Conservation (phyloP, 352 stramenopile genomes). For the Globisporangium parvum region DNA sequence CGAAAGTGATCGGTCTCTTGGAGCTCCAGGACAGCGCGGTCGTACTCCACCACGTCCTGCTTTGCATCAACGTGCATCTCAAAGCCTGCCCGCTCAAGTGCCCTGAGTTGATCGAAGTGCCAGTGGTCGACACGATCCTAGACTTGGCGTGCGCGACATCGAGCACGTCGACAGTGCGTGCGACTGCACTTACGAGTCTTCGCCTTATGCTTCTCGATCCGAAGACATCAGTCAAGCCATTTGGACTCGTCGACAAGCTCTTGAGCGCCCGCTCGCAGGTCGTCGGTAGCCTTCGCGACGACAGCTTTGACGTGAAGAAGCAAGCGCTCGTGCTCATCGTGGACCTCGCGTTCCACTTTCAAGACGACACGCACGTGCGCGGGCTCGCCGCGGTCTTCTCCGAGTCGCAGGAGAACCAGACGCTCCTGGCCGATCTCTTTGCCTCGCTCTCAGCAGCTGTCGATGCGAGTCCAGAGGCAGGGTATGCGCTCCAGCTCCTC, state of each 20-base stretch:
- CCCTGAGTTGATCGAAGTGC: slow-evolving; percentile 8
- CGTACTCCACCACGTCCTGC: slow-evolving; percentile 11
- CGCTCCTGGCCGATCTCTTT: slow-evolving; percentile 10
- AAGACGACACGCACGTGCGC: slow-evolving; percentile 1
- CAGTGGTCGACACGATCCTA: slow-evolving; percentile 2
- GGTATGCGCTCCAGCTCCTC: slow-evolving; percentile 23
- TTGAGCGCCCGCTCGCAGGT: slow-evolving; percentile 4
- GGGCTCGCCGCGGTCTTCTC: slow-evolving; percentile 10
- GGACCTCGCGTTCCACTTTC: slow-evolving; percentile 11
- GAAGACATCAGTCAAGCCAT: slow-evolving; percentile 6
- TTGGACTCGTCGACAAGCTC: slow-evolving; percentile 9
- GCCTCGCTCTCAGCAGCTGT: not conserved
- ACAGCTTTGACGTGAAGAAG: slow-evolving; percentile 11
- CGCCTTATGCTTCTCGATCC: slow-evolving; percentile 12
- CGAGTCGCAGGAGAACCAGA: slow-evolving; percentile 6
- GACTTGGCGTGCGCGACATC: not conserved
- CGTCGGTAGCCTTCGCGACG: slow-evolving; percentile 3
- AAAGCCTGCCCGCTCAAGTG: slow-evolving; percentile 11
- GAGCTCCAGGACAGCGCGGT: slow-evolving; percentile 3
- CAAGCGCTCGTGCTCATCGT: slow-evolving; percentile 11
- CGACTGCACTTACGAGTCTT: slow-evolving; percentile 10
- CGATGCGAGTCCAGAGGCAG: slow-evolving; percentile 11
- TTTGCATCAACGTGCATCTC: slow-evolving; percentile 9
- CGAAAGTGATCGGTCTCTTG: slow-evolving; percentile 9
- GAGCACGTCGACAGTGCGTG: not conserved